Conservation (phyloP, 139 green algal species). For the Choricystis sp. region DNA sequence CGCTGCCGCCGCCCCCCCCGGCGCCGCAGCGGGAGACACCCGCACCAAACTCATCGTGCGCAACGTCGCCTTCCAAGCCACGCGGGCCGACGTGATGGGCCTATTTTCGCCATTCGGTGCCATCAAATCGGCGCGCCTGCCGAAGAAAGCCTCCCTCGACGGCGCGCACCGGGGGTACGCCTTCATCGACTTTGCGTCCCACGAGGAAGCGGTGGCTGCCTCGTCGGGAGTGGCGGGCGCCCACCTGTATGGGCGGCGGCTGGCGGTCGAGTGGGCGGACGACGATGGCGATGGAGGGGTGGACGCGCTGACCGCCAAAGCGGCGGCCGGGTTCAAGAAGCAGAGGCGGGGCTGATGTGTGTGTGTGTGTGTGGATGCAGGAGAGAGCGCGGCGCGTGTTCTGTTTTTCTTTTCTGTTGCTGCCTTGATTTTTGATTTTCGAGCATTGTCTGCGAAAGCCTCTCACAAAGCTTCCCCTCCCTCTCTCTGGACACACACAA, state of each 20-base stretch:
- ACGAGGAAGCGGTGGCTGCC: constrained; percentile 41
- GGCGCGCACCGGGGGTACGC: constrained; percentile 76
- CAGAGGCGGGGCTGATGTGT: no score
- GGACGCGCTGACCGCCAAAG: constrained; percentile 60
- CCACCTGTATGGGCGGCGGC: constrained; percentile 86
- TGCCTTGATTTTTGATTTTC: no score
- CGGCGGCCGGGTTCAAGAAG: constrained; percentile 35
- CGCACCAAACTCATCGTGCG: constrained; percentile 80
- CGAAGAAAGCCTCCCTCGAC: constrained; percentile 84
- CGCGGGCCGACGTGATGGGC: constrained; percentile 68
- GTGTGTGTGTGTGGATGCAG: no score
- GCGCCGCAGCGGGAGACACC: not conserved
- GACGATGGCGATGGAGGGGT: constrained; percentile 42
- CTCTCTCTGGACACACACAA: no score
- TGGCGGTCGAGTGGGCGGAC: constrained; percentile 77
- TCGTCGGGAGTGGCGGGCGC: constrained; percentile 45
- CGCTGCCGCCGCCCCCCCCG: not conserved
- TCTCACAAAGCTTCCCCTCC: no score
- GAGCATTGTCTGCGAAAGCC: no score
- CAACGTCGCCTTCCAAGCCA: constrained; percentile 97
- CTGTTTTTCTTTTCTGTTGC: no score
- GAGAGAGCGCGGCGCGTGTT: no score
- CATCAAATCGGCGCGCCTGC: constrained; percentile 82
- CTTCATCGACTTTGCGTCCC: constrained; percentile 81
- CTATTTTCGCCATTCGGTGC: constrained; percentile 87